These are phyloP conservation scores for Brasilioporus rufonigricans DNA, from an alignment of 768 basidiomycete species.

Conservation along the genomic window DNA sequence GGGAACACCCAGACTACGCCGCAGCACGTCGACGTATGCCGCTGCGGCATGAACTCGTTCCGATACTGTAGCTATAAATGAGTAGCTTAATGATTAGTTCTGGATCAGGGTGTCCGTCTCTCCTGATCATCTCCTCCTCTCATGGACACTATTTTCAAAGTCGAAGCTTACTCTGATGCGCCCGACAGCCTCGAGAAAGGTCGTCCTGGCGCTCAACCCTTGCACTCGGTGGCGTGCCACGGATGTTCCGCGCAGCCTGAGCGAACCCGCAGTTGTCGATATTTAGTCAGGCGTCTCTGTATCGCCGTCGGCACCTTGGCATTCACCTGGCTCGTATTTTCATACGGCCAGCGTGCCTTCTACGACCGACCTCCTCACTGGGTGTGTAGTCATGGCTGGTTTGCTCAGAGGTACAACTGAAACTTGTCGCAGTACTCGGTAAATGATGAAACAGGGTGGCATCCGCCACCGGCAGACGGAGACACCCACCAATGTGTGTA, in stretches of 20 bases:
- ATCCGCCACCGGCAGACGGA: not conserved
- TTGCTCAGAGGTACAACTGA: not conserved
- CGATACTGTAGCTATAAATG: not conserved
- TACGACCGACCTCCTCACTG: not conserved
- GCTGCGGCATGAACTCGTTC: not conserved
- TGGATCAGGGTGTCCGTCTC: not conserved
- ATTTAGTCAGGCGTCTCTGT: constrained; percentile 8
- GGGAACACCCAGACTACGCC: too few relatives aligned
- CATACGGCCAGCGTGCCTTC: constrained; percentile 2
- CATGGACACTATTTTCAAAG: constrained; percentile 16
- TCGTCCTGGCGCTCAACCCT: not conserved
- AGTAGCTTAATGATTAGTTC: not conserved
- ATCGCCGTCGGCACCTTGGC: constrained; percentile 2
- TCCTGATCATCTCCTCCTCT: not conserved
- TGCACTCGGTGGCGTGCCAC: not conserved
- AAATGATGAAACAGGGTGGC: not conserved
- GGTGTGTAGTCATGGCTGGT: constrained; percentile 4
- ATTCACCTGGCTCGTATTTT: constrained; percentile 16
- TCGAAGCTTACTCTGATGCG: constrained; percentile 1
- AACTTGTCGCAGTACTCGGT: constrained; percentile 5
- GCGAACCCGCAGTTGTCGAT: not conserved
- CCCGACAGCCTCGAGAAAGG: constrained; percentile 21
- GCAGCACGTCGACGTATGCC: not conserved
- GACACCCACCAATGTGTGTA: constrained; percentile 12
- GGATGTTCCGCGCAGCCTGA: not conserved